Evolutionary conservation across 2,329 filamentous ascomycete species (phyloP), one percentile per base, ranked within the genome.

Genomic region (Teratosphaeriaceae sp.): DNA sequence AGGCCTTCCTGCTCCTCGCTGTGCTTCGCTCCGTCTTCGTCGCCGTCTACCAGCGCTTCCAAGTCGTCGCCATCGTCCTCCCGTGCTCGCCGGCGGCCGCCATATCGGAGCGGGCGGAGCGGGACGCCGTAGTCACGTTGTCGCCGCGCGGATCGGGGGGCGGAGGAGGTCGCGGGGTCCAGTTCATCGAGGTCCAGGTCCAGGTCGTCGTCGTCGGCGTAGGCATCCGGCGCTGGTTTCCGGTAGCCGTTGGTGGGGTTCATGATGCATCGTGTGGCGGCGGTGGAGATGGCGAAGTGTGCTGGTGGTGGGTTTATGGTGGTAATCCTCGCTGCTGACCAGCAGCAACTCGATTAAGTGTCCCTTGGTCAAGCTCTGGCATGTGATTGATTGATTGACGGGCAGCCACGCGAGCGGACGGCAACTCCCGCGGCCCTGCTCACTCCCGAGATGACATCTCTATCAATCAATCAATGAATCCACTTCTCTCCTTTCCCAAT

Each of bases 81-180:
- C 52, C 58, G 63, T 49, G 52, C 54, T 52, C 65, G 50, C 42
- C 65, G 60, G 11, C 59, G 71, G 64, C 53, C 73, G 19, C 33
- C 26, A 31, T 70, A 67, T 29, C 76, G 67, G 48, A 80, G 55
- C 51, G 75, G 79, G 37, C 85, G 76, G 57, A 90, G 70, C 40
- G 85, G 84, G 67, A 89, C 9, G 31, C 31, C 31, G 12, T 34
- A 34, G 6, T 34, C 31, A 13, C 20, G 18, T n/a, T n/a, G 5
- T 5, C 8, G 31, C 3, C 31, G 5, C 9, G n/a, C n/a, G n/a
- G n/a, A n/a, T n/a, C n/a, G n/a, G n/a, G n/a, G n/a, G n/a, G n/a
- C n/a, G n/a, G n/a, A 18, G 85, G 84, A 60, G 89, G 85, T 53
- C 92, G 80, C 71, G 90, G 86, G 58, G 87, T 76, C 54, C 88